Base-by-base conservation (phyloP, 2,329 filamentous ascomycete species). In the Piedraia hortae region DNA sequence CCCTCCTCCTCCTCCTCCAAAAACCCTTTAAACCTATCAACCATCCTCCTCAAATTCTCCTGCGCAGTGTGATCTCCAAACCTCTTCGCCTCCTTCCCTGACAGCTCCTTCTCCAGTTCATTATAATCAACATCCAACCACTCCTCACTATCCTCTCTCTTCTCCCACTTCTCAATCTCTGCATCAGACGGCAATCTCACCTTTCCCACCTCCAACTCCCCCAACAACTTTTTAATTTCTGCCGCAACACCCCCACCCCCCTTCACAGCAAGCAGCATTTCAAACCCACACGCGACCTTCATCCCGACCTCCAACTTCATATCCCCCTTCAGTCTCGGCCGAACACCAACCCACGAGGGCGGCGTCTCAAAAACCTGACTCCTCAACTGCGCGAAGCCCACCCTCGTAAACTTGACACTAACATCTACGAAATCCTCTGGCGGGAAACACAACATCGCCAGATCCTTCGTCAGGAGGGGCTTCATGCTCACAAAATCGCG, bases 101-200 rank as follows among this genome's bases (percentile, higher is more conserved):
- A 51, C 2, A 97, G 49, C 40, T 91, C 78, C 13, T 59, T 56
- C 36, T 91, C 80, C 25, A 97, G 77, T 29, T 91, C 78, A 10
- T 70, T 59, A 33, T 77, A 91, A 38, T 80, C 67, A 26, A 97
- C 88, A 34, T 93, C 68, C 31, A 97, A 54, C 85, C 85, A 97
- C 11, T 61, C 57, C 35, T 93, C 85, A 34, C 78, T 64, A 28
- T 93, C 82, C 21, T 82, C 62, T n/a, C 50, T 55, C 14, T 51
- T 46, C 3, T 56, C 51, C 82, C 85, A 93, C 2, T 41, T 34
- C 12, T 45, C 43, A 6, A 93, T 75, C n/a, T 82, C 72, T 1
- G 53, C 45, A 33, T 89, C 59, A 0, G 54, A 62, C 0, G 85
- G 82, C 1, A 93, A 50, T 2, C 34, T 28, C 12, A 67, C 62